A percentile compares a stretch with the other conserved stretches of the same genome.
Evolutionary conservation across 306 rosid species (phyloP).

Genomic region (Malus domestica): DNA sequence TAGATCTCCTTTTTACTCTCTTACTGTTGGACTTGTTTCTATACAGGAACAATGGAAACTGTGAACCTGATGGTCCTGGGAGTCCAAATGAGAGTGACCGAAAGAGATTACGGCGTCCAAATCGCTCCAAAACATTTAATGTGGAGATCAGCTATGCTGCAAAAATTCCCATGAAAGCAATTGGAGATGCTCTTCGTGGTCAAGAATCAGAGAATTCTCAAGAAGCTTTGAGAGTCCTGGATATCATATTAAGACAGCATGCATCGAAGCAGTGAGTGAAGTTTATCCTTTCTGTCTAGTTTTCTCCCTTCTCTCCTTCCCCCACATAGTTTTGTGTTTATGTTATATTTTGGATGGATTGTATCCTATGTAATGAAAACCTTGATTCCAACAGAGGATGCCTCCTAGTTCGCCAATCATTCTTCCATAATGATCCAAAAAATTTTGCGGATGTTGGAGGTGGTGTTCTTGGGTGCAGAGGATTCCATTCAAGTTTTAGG

Average conservation of each 20-base stretch:
- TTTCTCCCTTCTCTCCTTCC: not conserved
- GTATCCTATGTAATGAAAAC: not conserved
- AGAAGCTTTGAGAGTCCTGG: conserved; percentile 83
- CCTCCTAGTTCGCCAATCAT: conserved; percentile 82
- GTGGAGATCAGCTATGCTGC: conserved; percentile 86
- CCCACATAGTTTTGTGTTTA: not conserved
- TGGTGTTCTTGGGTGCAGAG: conserved; percentile 86
- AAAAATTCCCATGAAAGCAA: conserved; percentile 72
- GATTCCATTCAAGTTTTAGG: conserved; percentile 91
- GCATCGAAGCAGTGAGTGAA: conserved; percentile 81
- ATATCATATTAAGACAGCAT: conserved; percentile 78
- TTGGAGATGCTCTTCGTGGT: conserved; percentile 69
- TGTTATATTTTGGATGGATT: not conserved
- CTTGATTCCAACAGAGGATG: conserved; percentile 63
- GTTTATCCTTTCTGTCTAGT: not conserved
- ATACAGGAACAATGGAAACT: conserved; percentile 57
- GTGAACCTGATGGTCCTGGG: conserved; percentile 45
- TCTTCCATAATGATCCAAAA: conserved; percentile 61
- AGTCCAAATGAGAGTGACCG: conserved; percentile 58
- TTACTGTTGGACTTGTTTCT: not conserved
- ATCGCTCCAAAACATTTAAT: conserved; percentile 51
- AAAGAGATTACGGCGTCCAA: conserved; percentile 63
- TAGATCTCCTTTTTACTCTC: not conserved
- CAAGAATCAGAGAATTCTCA: conserved; percentile 78
- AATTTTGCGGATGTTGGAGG: conserved; percentile 71